Conservation (phyloP, 2,329 filamentous ascomycete genomes). For the Aspergillus ochraceus region DNA sequence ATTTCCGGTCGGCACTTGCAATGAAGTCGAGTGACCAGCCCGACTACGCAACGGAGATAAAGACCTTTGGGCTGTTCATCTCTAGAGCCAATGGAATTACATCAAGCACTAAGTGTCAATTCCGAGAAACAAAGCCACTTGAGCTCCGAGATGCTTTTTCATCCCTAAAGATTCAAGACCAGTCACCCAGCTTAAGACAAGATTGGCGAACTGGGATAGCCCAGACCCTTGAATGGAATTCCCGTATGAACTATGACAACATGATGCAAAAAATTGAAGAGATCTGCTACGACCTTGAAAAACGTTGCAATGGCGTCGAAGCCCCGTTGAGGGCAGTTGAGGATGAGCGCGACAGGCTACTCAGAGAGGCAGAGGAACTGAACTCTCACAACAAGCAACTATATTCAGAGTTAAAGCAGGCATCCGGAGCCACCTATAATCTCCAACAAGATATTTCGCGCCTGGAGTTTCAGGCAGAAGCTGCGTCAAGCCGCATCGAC, state of each 20-base stretch:
- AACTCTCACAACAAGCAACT: conserved; percentile 36
- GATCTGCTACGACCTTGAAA: conserved; percentile 58
- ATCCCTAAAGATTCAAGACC: conserved; percentile 12
- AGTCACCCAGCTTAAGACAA: conserved; percentile 28
- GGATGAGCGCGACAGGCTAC: conserved; percentile 34
- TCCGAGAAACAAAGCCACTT: conserved; percentile 12
- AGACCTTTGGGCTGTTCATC: conserved; percentile 24
- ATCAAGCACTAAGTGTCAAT: conserved; percentile 14
- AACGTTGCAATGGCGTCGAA: conserved; percentile 56
- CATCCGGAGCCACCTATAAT: conserved; percentile 35
- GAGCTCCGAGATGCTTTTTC: conserved; percentile 12
- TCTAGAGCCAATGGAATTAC: conserved; percentile 12
- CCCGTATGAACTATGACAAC: conserved; percentile 46
- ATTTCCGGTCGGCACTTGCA: conserved; percentile 18
- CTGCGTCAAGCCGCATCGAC: conserved; percentile 38
- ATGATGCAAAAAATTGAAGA: conserved; percentile 52
- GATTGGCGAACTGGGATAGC: conserved; percentile 54
- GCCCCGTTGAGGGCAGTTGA: conserved; percentile 50
- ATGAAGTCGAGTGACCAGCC: conserved; percentile 5
- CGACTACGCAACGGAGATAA: conserved; percentile 5
- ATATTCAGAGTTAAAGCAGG: conserved; percentile 37
- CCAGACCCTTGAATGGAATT: conserved; percentile 44
- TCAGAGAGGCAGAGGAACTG: conserved; percentile 37
- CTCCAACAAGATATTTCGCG: conserved; percentile 43
- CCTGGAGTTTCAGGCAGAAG: conserved; percentile 39